These are phyloP conservation scores for Urtica urens DNA, from an alignment of 306 rosid genomes.

Conservation along the genomic window DNA sequence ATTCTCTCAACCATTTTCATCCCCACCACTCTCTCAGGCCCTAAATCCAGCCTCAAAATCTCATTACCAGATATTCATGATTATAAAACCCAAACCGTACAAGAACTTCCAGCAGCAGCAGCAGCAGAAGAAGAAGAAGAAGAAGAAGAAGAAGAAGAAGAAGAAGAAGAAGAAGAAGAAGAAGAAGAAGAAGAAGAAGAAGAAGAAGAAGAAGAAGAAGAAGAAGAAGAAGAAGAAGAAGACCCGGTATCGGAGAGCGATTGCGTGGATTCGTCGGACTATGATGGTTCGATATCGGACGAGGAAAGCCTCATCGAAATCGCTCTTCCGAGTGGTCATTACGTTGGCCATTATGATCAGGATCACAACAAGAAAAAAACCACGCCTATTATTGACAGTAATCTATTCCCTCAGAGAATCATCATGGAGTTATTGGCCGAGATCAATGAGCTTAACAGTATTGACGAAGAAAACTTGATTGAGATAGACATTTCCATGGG, in stretches of 20 bases:
- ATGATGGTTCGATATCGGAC: conserved; percentile 79
- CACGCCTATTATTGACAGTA: not conserved
- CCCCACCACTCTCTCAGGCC: not conserved
- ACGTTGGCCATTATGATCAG: conserved; percentile 24
- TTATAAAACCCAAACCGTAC: conserved; percentile 2
- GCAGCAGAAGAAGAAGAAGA: no score
- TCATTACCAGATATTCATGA: not conserved
- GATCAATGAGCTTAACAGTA: conserved; percentile 39
- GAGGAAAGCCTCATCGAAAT: conserved; percentile 94
- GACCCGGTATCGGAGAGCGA: not conserved
- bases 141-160: conserved; percentile 22
- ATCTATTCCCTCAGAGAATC: conserved; percentile 23
- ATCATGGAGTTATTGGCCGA: conserved; percentile 64
- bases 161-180: conserved; percentile 12
- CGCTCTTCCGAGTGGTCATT: conserved; percentile 57
- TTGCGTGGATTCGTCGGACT: not conserved
- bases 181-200: conserved; percentile 7
- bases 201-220: not conserved
- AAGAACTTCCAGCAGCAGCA: no score
- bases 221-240: not conserved
- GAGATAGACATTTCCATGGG: conserved; percentile 96
- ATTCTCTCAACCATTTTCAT: conserved; percentile 34
- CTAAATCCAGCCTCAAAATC: not conserved
- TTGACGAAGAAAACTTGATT: conserved; percentile 80
- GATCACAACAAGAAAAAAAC: not conserved